A percentile compares a stretch with the other conserved stretches of the same genome.
phyloP scores from a whole-genome alignment of 1,284 basidiomycete genomes.

The Cerrena zonata region DNA sequence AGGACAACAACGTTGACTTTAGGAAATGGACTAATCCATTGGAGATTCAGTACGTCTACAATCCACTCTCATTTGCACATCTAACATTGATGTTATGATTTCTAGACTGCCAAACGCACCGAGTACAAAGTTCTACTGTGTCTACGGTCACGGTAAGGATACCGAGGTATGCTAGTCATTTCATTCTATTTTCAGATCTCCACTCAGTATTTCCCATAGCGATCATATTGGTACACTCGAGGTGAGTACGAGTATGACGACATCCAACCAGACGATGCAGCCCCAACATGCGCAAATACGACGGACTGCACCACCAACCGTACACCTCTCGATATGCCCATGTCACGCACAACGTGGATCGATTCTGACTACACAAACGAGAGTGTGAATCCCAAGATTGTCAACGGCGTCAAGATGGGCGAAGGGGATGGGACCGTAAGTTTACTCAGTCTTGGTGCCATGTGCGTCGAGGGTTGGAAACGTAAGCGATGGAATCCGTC shows the following conservation, averaged over 20 bases:
- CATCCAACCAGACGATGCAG: slow-evolving; percentile 41
- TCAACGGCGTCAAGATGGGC: slow-evolving; percentile 82
- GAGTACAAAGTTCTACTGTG: slow-evolving; percentile 88
- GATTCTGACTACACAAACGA: slow-evolving; percentile 77
- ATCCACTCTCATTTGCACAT: not conserved
- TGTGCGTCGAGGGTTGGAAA: slow-evolving; percentile 97
- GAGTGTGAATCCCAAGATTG: slow-evolving; percentile 57
- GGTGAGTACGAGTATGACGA: slow-evolving; percentile 69
- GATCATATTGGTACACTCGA: slow-evolving; percentile 79
- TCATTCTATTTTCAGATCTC: not conserved
- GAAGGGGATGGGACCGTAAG: slow-evolving; percentile 97
- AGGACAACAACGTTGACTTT: slow-evolving; percentile 65
- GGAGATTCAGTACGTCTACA: slow-evolving; percentile 61
- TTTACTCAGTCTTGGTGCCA: slow-evolving; percentile 82
- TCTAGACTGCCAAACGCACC: slow-evolving; percentile 82
- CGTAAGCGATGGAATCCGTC: slow-evolving; percentile 87
- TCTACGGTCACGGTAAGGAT: slow-evolving; percentile 94
- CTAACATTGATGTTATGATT: not conserved
- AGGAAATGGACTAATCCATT: slow-evolving; percentile 94
- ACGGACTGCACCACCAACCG: slow-evolving; percentile 39
- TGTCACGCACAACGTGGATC: slow-evolving; percentile 70
- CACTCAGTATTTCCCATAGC: slow-evolving; percentile 32
- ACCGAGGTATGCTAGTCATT: slow-evolving; percentile 67
- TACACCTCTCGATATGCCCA: slow-evolving; percentile 51
- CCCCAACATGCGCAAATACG: slow-evolving; percentile 35